Base-by-base conservation (phyloP, 2,329 filamentous ascomycete genomes). In the Exophiala mesophila region DNA sequence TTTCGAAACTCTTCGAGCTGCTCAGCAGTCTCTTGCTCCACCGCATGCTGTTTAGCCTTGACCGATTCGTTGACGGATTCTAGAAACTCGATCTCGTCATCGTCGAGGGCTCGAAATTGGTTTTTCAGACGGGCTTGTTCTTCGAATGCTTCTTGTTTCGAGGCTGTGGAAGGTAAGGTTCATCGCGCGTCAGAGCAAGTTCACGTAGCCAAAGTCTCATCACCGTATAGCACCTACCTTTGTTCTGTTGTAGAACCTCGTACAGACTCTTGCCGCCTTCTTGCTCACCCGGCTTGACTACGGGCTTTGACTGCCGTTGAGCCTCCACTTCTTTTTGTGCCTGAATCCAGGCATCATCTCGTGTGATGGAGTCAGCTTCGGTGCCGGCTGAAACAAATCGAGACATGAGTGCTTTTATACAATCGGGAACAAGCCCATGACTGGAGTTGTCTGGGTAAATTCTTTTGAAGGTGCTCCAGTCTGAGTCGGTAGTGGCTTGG, bases 1-100 rank as follows among this genome's bases (percentile, higher is more conserved):
- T 68, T 70, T 20, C 77, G 71, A 52, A 82, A 83, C 1, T 67
- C 55, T 29, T 79, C 76, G 8, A 83, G 61, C 55, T 77, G 73
- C 49, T 79, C 75, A 4, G 65, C 63, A 0, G 77, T 82, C 52
- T 82, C 76, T 52, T 70, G 74, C 54, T 69, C 73, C 32, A 81
- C 67, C 3, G 69, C 72, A 2, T 66, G 70, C 53, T 82, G 78
- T 56, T 78, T 68, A 16, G 70, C 71, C 18, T 76, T 67, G 18
- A 73, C 74, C 5, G 70, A 72, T 52, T 80, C 76, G 23, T 77
- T 63, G 2, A 82, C 66, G 0, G 73, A 75, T 47, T 81, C 71
- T 3, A 73, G 58, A 45, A 73, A 73, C 2, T 73, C 71, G 34
- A 73, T 61, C 50, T 73, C 70, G 44, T 73, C 70, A 46, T 73